Conservation (phyloP, 345 rosid species). For the Salix dunnii region DNA sequence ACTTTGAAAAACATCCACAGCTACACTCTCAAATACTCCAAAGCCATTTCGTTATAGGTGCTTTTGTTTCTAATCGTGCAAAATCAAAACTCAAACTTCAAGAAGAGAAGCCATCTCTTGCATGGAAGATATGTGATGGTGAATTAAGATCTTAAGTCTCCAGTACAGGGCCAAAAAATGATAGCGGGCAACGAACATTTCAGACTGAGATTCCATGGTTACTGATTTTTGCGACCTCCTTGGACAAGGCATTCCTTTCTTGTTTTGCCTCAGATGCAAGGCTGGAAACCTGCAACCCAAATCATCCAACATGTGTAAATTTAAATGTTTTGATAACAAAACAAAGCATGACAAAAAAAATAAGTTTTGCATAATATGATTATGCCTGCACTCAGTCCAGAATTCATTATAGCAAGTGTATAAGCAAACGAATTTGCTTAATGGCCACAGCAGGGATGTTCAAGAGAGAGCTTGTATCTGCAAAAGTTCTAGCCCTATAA, state of each 20-base stretch:
- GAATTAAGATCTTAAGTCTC: conserved; percentile 1
- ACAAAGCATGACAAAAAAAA: background rate
- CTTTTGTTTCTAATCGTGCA: background rate
- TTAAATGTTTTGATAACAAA: background rate
- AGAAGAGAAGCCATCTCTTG: conserved; percentile 13
- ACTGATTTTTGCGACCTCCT: conserved; percentile 85
- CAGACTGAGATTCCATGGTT: conserved; percentile 82
- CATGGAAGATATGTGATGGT: conserved; percentile 4
- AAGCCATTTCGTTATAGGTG: too few relatives aligned
- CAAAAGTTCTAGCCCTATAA: too few relatives aligned
- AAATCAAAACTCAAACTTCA: background rate
- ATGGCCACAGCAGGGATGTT: too few relatives aligned
- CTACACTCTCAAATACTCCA: too few relatives aligned
- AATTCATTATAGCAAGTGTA: background rate
- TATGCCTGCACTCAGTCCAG: too few relatives aligned
- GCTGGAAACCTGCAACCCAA: conserved; percentile 56
- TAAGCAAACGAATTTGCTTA: background rate
- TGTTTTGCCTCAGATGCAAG: conserved; percentile 66
- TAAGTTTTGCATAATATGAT: background rate
- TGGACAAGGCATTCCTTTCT: conserved; percentile 61
- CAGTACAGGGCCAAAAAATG: background rate
- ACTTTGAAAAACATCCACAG: too few relatives aligned
- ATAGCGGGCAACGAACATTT: conserved; percentile 6
- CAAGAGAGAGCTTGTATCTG: too few relatives aligned
- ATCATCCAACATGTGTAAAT: background rate